These are phyloP conservation scores for Neltuma alba DNA, from an alignment of 306 rosid genomes.

Conservation along the genomic window DNA sequence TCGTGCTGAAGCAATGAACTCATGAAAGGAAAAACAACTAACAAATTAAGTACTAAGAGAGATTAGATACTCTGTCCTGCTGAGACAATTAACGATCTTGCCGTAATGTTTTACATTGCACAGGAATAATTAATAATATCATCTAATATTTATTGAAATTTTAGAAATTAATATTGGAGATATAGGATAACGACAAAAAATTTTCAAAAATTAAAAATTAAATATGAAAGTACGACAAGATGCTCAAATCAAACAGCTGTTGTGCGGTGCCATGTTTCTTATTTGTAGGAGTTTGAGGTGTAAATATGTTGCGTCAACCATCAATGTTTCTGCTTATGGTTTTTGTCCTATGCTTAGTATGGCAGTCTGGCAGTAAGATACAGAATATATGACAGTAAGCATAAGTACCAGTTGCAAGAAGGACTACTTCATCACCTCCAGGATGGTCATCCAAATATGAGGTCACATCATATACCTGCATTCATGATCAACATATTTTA, in stretches of 20 bases:
- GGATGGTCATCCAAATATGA: conserved; percentile 91
- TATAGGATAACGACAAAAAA: background rate
- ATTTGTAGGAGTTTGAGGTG: background rate
- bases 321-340: background rate
- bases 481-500: background rate
- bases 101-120: background rate
- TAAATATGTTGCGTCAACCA: background rate
- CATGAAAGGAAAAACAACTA: no score
- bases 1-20: no score
- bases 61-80: background rate
- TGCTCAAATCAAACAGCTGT: background rate
- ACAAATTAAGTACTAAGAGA: no score
- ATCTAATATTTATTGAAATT: background rate
- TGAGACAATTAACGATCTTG: no score
- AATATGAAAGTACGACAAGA: background rate
- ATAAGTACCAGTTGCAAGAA: conserved; percentile 69
- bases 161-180: background rate
- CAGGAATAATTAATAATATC: background rate
- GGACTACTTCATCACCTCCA: conserved; percentile 85
- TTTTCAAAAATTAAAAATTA: background rate
- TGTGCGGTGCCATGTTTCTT: background rate
- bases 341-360: background rate
- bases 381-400: conserved; percentile 19
- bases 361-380: background rate
- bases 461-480: conserved; percentile 80